These are phyloP conservation scores for Arachnopeziza araneosa DNA, from an alignment of 2,329 filamentous ascomycete species.

Conservation along the genomic window DNA sequence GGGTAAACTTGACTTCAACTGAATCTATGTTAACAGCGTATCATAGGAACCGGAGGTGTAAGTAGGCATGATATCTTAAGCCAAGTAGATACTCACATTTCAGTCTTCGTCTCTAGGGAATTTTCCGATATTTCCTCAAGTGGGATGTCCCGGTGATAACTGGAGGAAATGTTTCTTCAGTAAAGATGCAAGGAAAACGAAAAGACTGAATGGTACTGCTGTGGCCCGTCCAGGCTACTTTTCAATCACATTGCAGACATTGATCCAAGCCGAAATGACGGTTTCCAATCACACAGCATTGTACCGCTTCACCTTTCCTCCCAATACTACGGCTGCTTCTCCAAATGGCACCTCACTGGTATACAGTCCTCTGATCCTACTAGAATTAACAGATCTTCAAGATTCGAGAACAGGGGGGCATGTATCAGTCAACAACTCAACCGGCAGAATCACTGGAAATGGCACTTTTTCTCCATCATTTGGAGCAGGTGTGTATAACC, in stretches of 20 bases:
- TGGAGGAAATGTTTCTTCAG: slow-evolving; percentile 57
- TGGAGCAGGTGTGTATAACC: slow-evolving; percentile 52
- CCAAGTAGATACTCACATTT: not conserved
- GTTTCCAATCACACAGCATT: slow-evolving; percentile 57
- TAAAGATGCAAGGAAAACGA: slow-evolving; percentile 40
- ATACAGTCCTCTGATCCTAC: slow-evolving; percentile 54
- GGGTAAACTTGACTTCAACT: not conserved
- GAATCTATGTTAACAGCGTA: not conserved
- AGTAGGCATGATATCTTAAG: not conserved
- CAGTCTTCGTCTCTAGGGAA: slow-evolving; percentile 59
- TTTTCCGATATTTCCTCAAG: slow-evolving; percentile 66
- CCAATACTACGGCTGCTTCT: slow-evolving; percentile 28
- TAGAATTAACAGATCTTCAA: slow-evolving; percentile 62
- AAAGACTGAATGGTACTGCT: slow-evolving; percentile 41
- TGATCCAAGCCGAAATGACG: slow-evolving; percentile 61
- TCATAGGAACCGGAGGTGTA: slow-evolving; percentile 35
- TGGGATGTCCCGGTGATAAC: slow-evolving; percentile 53
- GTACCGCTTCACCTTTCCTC: slow-evolving; percentile 59
- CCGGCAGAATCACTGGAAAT: slow-evolving; percentile 56
- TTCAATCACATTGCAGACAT: slow-evolving; percentile 50
- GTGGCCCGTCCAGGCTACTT: slow-evolving; percentile 61
- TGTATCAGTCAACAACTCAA: slow-evolving; percentile 47
- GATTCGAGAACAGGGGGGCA: slow-evolving; percentile 54
- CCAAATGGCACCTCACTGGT: slow-evolving; percentile 15
- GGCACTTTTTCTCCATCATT: slow-evolving; percentile 61